These are phyloP conservation scores for Phaeodactylum tricornutum DNA, from an alignment of 108 stramenopile species.

Conservation along the genomic window DNA sequence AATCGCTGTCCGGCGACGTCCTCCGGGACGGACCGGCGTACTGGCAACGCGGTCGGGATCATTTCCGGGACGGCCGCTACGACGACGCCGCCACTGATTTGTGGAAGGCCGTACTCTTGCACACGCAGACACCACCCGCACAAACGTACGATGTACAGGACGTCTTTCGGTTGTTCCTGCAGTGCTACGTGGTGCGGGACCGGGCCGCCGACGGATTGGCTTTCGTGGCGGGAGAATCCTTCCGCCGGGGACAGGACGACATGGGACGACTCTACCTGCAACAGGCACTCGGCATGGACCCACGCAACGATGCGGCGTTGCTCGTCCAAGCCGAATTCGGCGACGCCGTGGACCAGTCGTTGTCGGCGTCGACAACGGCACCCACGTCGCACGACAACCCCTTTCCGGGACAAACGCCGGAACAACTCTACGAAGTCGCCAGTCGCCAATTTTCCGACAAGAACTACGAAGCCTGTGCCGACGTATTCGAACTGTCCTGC, in stretches of 20 bases:
- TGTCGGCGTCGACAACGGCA: background rate
- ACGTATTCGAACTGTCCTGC: conserved; percentile 68
- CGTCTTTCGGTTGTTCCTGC: conserved; percentile 49
- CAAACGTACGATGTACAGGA: conserved; percentile 48
- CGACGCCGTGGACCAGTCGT: background rate
- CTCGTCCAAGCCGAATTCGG: conserved; percentile 15
- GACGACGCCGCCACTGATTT: conserved; percentile 40
- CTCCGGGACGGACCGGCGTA: too few relatives aligned
- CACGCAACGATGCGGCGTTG: conserved; percentile 28
- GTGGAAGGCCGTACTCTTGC: conserved; percentile 64
- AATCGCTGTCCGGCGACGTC: too few relatives aligned
- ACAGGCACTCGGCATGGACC: conserved; percentile 49
- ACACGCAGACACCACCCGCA: conserved; percentile 27
- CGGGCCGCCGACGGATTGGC: conserved; percentile 55
- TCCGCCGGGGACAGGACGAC: conserved; percentile 48
- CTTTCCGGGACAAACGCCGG: conserved; percentile 33
- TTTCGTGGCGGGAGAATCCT: conserved; percentile 51
- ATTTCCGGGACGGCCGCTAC: conserved; percentile 19
- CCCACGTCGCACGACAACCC: conserved; percentile 14
- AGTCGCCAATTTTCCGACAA: conserved; percentile 42
- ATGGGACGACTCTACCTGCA: conserved; percentile 56
- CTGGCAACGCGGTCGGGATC: too few relatives aligned
- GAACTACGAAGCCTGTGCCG: conserved; percentile 50
- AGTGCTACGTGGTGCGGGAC: conserved; percentile 44
- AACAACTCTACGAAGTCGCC: conserved; percentile 64